phyloP scores from a whole-genome alignment of 1,284 basidiomycete genomes.

The Kwoniella shivajii region DNA sequence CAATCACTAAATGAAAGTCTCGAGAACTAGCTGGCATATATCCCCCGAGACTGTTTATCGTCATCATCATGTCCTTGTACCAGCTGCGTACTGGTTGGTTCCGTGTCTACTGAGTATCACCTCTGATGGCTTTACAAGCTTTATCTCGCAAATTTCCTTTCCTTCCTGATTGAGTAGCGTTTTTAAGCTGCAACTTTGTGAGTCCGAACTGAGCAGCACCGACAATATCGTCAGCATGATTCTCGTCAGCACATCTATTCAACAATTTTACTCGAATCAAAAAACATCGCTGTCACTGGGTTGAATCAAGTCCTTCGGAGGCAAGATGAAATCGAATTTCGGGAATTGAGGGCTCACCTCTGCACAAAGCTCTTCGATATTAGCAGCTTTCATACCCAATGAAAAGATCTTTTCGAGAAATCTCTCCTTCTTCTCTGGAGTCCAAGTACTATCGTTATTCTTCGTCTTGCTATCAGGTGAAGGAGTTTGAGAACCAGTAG shows the following conservation, averaged over 20 bases:
- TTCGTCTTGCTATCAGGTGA: background rate
- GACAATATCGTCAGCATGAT: too few species aligned
- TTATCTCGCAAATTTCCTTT: constrained; percentile 37
- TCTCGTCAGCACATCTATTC: constrained; percentile 5
- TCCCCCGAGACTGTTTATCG: too few species aligned
- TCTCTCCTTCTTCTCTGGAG: constrained; percentile 19
- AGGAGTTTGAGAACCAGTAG: background rate
- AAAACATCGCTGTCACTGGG: background rate
- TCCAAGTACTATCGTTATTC: constrained; percentile 9
- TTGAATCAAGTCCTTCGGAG: background rate
- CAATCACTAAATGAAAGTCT: background rate
- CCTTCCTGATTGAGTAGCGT: constrained; percentile 32
- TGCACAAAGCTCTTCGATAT: constrained; percentile 13
- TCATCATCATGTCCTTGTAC: too few species aligned
- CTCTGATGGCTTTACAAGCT: constrained; percentile 23
- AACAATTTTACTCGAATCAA: background rate
- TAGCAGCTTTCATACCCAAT: constrained; percentile 17
- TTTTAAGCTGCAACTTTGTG: constrained; percentile 22
- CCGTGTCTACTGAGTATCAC: constrained; percentile 10
- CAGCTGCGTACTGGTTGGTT: too few species aligned
- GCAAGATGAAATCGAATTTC: too few species aligned
- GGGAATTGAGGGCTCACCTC: constrained; percentile 17
- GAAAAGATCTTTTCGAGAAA: constrained; percentile 24
- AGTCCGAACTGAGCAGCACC: constrained; percentile 20
- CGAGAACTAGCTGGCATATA: too few species aligned